A percentile compares a stretch with the other conserved stretches of the same genome.
These are phyloP conservation scores for Trichocomaceae sp. DNA, from an alignment of 2,329 filamentous ascomycete genomes.

Conservation along the genomic window DNA sequence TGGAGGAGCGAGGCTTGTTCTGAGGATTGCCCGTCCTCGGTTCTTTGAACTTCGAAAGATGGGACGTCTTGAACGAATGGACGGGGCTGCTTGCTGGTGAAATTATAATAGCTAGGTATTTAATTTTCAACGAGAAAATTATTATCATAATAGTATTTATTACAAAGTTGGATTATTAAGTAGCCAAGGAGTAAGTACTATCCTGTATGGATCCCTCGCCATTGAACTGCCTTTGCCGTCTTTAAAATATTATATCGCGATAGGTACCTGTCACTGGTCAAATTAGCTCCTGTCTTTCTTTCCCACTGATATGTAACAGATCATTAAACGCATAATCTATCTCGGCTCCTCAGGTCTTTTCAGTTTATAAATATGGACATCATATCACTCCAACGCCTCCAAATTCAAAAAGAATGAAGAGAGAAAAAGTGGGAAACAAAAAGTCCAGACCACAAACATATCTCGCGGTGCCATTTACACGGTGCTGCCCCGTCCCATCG, in stretches of 20 bases:
- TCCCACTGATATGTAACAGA: background rate
- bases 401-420: conserved; percentile 8
- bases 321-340: background rate
- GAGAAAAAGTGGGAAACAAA: conserved; percentile 3
- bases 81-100: background rate
- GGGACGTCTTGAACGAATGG: background rate
- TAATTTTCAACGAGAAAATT: background rate
- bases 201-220: background rate
- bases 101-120: background rate
- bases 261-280: background rate
- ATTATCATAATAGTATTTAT: background rate
- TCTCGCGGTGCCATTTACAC: conserved; percentile 15
- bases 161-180: background rate
- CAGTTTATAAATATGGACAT: conserved; percentile 32
- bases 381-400: conserved; percentile 22
- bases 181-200: background rate
- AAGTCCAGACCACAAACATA: conserved; percentile 12
- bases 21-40: background rate
- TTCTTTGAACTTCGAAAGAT: background rate
- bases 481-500: too few relatives aligned
- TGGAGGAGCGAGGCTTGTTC: background rate
- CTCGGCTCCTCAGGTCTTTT: conserved; percentile 41
- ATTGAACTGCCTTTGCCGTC: background rate
- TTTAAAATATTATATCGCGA: too few relatives aligned
- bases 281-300: background rate